phyloP scores from a whole-genome alignment of 352 stramenopile species.

The Globisporangium camurandrum region DNA sequence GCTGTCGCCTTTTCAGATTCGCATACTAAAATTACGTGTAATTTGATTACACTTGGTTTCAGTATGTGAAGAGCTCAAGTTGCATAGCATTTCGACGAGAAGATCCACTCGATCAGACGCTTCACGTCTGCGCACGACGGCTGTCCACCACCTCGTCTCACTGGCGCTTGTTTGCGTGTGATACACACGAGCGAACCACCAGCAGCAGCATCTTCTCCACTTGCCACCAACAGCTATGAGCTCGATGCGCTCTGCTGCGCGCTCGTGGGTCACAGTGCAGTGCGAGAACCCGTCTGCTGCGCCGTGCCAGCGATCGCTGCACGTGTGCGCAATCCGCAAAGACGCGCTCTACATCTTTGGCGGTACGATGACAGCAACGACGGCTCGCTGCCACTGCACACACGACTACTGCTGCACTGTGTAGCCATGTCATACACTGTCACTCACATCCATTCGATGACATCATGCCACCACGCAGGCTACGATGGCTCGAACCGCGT shows the following conservation, averaged over 20 bases:
- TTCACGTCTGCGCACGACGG: no score
- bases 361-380: conserved; percentile 18
- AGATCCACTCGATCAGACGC: no score
- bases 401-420: not conserved
- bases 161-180: no score
- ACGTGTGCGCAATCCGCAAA: conserved; percentile 87
- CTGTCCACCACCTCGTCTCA: no score
- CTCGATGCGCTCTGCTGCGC: conserved; percentile 32
- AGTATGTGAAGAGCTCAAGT: no score
- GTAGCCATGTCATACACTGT: not conserved
- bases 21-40: no score
- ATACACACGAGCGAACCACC: no score
- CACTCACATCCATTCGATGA: not conserved
- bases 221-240: no score
- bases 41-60: no score
- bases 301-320: conserved; percentile 90
- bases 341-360: conserved; percentile 93
- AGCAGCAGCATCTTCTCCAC: no score
- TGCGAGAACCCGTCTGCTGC: conserved; percentile 77
- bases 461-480: conserved; percentile 22
- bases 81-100: no score
- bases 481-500: conserved; percentile 91
- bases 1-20: no score
- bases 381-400: not conserved
- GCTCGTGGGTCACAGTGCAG: conserved; percentile 62